Percentiles rank a stretch among this genome's conserved stretches.
Evolutionary conservation across 2,329 filamentous ascomycete species (phyloP).

Genomic region (Penicillium sp.): DNA sequence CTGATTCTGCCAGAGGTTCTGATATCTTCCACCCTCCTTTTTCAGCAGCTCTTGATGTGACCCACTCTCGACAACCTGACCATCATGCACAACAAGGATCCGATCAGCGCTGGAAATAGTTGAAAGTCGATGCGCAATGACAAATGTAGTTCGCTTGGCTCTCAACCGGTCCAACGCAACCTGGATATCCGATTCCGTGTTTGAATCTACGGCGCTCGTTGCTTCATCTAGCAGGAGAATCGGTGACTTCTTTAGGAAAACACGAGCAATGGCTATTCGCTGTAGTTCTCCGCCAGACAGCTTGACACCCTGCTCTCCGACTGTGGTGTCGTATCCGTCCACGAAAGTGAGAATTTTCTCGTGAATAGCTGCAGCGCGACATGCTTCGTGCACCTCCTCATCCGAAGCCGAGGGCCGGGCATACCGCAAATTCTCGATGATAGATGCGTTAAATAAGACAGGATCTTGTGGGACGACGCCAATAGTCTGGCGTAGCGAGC

Average conservation of each 20-base stretch:
- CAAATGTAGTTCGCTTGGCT: slow-evolving; percentile 32
- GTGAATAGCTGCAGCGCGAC: slow-evolving; percentile 36
- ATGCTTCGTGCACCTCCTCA: slow-evolving; percentile 35
- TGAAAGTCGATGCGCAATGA: slow-evolving; percentile 41
- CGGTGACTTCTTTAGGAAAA: slow-evolving; percentile 41
- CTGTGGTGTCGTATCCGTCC: slow-evolving; percentile 37
- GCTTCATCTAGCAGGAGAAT: slow-evolving; percentile 48
- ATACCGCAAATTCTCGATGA: slow-evolving; percentile 65
- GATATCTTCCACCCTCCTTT: slow-evolving; percentile 30
- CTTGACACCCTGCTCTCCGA: slow-evolving; percentile 36
- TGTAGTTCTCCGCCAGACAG: slow-evolving; percentile 46
- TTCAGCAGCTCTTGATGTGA: slow-evolving; percentile 43
- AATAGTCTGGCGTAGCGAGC: slow-evolving; percentile 57
- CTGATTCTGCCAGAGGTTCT: slow-evolving; percentile 31
- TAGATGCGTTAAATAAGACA: slow-evolving; percentile 62
- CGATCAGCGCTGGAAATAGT: slow-evolving; percentile 35
- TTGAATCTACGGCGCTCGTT: slow-evolving; percentile 43
- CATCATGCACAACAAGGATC: slow-evolving; percentile 40
- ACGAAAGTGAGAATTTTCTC: slow-evolving; percentile 42
- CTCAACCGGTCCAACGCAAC: slow-evolving; percentile 20
- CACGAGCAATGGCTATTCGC: slow-evolving; percentile 46
- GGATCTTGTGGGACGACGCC: slow-evolving; percentile 66
- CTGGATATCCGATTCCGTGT: slow-evolving; percentile 33
- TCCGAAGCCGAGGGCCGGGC: slow-evolving; percentile 43
- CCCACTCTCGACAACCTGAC: slow-evolving; percentile 41